Evolutionary conservation across 805 yeast species (phyloP).

Genomic region (Cyberlindnera petersonii): DNA sequence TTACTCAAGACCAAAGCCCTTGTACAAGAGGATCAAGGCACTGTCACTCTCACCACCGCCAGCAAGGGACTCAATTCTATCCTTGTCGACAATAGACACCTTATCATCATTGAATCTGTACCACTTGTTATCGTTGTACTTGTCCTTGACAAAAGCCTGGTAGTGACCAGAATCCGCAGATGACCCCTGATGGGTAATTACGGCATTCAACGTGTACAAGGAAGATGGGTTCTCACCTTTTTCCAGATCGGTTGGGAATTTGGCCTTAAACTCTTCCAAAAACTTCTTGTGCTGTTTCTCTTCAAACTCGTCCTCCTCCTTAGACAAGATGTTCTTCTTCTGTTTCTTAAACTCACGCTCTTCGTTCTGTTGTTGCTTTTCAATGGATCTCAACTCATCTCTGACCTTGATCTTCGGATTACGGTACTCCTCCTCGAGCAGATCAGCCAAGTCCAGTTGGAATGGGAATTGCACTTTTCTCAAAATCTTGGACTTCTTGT

Average conservation of each 20-base stretch:
- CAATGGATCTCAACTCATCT: constrained; percentile 72
- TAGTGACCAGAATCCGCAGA: constrained; percentile 97
- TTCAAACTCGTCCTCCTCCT: constrained; percentile 48
- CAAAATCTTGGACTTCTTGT: constrained; percentile 86
- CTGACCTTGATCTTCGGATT: constrained; percentile 63
- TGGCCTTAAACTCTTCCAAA: constrained; percentile 39
- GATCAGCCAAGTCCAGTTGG: constrained; percentile 81
- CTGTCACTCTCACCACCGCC: constrained; percentile 99
- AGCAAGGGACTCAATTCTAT: constrained; percentile 77
- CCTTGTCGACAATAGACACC: constrained; percentile 71
- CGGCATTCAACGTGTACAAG: constrained; percentile 75
- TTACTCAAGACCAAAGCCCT: constrained; percentile 63
- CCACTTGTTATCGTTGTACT: constrained; percentile 76
- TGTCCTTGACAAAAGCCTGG: constrained; percentile 82
- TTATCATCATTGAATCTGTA: constrained; percentile 93
- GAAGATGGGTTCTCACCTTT: constrained; percentile 81
- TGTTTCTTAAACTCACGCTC: constrained; percentile 65
- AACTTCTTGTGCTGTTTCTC: constrained; percentile 51
- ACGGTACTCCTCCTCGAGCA: constrained; percentile 76
- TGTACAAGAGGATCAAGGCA: constrained; percentile 84
- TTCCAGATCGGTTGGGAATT: constrained; percentile 43
- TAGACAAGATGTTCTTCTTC: constrained; percentile 39
- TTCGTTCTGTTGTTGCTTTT: constrained; percentile 69
- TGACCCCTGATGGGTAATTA: constrained; percentile 92
- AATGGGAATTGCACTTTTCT: constrained; percentile 94